Conservation (phyloP, 75 land plant genomes). For the Cryptomeria japonica region DNA sequence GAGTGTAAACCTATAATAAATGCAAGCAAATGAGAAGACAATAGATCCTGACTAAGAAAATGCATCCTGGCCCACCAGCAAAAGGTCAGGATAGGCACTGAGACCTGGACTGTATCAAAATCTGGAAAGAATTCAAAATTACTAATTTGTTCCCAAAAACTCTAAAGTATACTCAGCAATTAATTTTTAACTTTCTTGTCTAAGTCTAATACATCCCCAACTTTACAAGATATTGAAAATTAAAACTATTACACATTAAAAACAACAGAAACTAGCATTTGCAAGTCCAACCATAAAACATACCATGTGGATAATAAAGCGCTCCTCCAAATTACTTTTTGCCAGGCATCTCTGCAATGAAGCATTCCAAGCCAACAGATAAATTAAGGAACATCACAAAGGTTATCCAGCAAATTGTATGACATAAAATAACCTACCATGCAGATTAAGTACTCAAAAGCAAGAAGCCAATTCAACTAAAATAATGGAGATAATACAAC, state of each 20-base stretch:
- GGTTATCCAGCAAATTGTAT: neutral
- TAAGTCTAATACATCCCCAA: neutral
- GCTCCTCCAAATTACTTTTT: slow-evolving; percentile 54
- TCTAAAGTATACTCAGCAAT: neutral
- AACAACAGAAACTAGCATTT: neutral
- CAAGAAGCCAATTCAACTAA: neutral
- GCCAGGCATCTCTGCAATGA: slow-evolving; percentile 61
- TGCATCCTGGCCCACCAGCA: neutral
- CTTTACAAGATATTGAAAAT: neutral
- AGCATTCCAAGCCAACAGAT: neutral
- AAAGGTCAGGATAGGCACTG: neutral
- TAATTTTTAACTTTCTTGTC: neutral
- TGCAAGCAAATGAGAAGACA: neutral
- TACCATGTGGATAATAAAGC: slow-evolving; percentile 72
- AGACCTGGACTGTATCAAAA: neutral
- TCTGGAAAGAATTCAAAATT: neutral
- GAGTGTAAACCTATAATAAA: neutral
- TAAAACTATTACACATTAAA: neutral
- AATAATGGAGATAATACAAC: neutral
- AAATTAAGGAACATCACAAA: slow-evolving; percentile 3
- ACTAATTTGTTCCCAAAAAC: neutral
- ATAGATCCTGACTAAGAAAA: neutral
- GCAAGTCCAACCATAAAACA: neutral
- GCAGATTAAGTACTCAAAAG: neutral
- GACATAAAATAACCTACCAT: neutral